Base-by-base conservation (phyloP, 768 basidiomycete genomes). In the Suillus clintonianus region DNA sequence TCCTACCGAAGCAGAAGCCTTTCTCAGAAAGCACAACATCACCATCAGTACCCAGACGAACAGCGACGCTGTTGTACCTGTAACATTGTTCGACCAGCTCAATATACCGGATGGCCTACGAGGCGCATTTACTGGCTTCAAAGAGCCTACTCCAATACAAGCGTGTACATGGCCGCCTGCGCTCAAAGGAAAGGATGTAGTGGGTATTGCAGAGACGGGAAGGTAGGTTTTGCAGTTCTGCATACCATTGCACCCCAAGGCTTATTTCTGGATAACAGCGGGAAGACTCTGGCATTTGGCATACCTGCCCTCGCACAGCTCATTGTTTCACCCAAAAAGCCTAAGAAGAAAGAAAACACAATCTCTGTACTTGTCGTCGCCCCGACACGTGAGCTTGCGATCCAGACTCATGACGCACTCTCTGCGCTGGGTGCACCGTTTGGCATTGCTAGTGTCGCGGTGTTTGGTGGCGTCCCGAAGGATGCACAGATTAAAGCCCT, bases 131-230 rank as follows among this genome's bases (percentile, higher is more conserved):
- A 74, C 80, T 55, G 80, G 79, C 9, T 99, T 95, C 80, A 86
- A 88, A 66, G 87, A 90, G 67, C 97, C 97, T 5, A 97, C 96
- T 0, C 96, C 97, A 0, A 95, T 99, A 60, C 97, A 99, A 73
- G 90, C 94, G 7, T 97, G 94, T 69, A 87, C 95, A 14, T 99
- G 96, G 96, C 94, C 96, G 2, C 88, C 92, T 39, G 88, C 92
- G 7, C 79, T 99, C 30, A 80, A 84, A 27, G 91, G 91, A 0
- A 81, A 81, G n/a, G 93, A 99, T 74, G 92, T 97, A 0, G 89
- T 99, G 36, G 97, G 97, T 56, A 94, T 99, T 64, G 96, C 97
- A 8, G 96, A 99, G 81, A 99, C 97, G 2, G 97, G 97, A 69
- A 92, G 88, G 89, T 87, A 65, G 41, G 79, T 64, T 32, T n/a